Base-by-base conservation (phyloP, 176 grass and related monocot species). In the Aegilops bicornis region DNA sequence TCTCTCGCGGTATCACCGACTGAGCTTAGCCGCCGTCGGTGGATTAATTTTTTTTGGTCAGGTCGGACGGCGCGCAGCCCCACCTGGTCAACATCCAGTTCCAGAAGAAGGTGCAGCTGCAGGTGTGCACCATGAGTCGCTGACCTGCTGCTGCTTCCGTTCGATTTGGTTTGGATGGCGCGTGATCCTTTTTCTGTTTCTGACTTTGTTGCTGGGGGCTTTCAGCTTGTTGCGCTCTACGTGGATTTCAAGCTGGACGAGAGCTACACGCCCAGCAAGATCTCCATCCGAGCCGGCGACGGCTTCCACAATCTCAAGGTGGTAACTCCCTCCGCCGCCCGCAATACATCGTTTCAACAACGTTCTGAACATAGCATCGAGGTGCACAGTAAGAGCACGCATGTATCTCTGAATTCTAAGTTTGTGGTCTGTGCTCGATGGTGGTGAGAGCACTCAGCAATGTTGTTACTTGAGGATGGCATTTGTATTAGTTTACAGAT, bases 261-360 rank as follows among this genome's bases (percentile, higher is more conserved):
- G 87, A 98, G 93, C 88, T 98, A 98, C 71, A 98, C 96, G 40
- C 96, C 93, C 2, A 98, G 96, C 89, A 98, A 98, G 90, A 98
- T 98, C 74, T 95, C 96, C 73, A 87, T 98, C 19, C 78, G 93
- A 30, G 88, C 93, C 19, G 96, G 93, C 17, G 96, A 98, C 84
- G 93, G 96, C n/a, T 98, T 98, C 82, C 93, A 98, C 88, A 95
- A 98, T 87, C 79, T 98, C 58, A 98, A 98, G 27, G 27, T 27
- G 93, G 96, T 98, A 60, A 65, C 30, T 30, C 81, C 43, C 43
- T 87, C 52, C 27, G 15, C 27, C 27, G 27, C 27, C 9, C 5
- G 15, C 1, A n/a, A 76, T 1, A n/a, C 19, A 52, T 42, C 20
- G 11, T 29, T 82, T 27, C 24, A 40, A 56, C 30, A 17, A 16